A percentile compares a stretch with the other conserved stretches of the same genome.
Conservation (phyloP, 106 monocot species). For the Dioscorea dumetorum region DNA sequence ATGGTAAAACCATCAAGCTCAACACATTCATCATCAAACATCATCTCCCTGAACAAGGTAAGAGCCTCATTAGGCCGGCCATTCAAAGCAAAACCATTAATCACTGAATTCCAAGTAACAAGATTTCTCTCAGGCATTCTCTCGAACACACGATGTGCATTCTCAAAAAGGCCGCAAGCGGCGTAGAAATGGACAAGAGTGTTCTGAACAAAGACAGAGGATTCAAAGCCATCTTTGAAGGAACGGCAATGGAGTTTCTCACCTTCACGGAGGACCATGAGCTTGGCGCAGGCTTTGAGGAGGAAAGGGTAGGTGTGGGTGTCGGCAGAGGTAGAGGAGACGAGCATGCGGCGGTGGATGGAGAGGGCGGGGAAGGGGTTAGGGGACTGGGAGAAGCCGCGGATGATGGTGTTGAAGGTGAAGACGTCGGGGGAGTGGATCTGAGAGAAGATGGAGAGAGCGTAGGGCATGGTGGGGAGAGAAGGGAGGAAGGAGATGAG, state of each 20-base stretch:
- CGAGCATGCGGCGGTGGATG: constrained; percentile 35
- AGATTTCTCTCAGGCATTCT: constrained; percentile 43
- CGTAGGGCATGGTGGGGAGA: constrained; percentile 31
- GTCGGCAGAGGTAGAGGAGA: constrained; percentile 34
- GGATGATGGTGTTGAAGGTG: constrained; percentile 83
- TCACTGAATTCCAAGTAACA: constrained; percentile 79
- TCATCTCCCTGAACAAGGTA: constrained; percentile 54
- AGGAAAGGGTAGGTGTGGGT: constrained; percentile 87
- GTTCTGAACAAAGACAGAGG: constrained; percentile 74
- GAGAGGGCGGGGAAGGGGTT: constrained; percentile 51
- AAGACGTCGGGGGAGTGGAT: constrained; percentile 47
- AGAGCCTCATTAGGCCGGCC: constrained; percentile 76
- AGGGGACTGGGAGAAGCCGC: constrained; percentile 43
- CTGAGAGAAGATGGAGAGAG: constrained; percentile 39
- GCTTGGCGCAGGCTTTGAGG: constrained; percentile 75
- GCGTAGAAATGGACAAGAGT: constrained; percentile 62
- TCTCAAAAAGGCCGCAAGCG: constrained; percentile 62
- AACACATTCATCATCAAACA: constrained; percentile 7
- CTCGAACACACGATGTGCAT: constrained; percentile 66
- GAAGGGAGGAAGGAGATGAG: constrained; percentile 24
- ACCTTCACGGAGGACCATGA: constrained; percentile 39
- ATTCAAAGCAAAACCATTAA: constrained; percentile 73
- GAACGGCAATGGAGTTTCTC: constrained; percentile 46
- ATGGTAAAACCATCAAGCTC: constrained; percentile 77
- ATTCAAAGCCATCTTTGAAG: constrained; percentile 28